Conservation (phyloP, 768 basidiomycete genomes). For the Suillus spraguei region DNA sequence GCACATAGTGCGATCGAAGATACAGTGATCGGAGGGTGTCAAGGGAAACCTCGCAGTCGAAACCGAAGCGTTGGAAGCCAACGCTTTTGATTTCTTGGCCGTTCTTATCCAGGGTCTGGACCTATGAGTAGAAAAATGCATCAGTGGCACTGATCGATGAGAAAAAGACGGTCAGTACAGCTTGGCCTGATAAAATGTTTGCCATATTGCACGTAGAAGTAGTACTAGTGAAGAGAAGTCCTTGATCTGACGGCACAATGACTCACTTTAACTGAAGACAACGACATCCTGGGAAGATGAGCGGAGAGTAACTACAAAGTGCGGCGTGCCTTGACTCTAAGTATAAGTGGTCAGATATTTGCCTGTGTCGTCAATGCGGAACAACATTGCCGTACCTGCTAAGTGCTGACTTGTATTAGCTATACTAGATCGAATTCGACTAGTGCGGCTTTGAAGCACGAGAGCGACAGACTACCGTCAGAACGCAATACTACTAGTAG, state of each 20-base stretch:
- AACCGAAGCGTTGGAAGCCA: slow-evolving; percentile 85
- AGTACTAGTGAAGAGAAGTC: neutral
- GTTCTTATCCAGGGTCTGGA: slow-evolving; percentile 69
- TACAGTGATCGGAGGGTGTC: slow-evolving; percentile 87
- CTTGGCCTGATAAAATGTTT: slow-evolving; percentile 20
- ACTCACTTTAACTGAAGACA: slow-evolving; percentile 17
- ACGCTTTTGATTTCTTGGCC: slow-evolving; percentile 78
- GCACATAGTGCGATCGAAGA: slow-evolving; percentile 77
- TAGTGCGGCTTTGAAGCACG: neutral
- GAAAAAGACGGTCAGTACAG: slow-evolving; percentile 16
- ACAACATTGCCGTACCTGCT: neutral
- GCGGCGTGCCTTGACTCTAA: neutral
- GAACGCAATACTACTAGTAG: neutral
- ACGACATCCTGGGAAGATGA: slow-evolving; percentile 14
- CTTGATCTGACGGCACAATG: neutral
- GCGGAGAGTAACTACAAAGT: neutral
- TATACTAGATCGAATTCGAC: neutral
- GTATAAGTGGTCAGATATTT: neutral
- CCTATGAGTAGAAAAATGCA: slow-evolving; percentile 40
- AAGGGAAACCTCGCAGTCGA: slow-evolving; percentile 82
- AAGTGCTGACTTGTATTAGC: neutral
- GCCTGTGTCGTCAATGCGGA: neutral
- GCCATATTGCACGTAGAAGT: slow-evolving; percentile 22
- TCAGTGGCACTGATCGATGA: neutral
- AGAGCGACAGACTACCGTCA: neutral